Base-by-base conservation (phyloP, 495 filamentous ascomycete species). In the Trichoderma parareesei region DNA sequence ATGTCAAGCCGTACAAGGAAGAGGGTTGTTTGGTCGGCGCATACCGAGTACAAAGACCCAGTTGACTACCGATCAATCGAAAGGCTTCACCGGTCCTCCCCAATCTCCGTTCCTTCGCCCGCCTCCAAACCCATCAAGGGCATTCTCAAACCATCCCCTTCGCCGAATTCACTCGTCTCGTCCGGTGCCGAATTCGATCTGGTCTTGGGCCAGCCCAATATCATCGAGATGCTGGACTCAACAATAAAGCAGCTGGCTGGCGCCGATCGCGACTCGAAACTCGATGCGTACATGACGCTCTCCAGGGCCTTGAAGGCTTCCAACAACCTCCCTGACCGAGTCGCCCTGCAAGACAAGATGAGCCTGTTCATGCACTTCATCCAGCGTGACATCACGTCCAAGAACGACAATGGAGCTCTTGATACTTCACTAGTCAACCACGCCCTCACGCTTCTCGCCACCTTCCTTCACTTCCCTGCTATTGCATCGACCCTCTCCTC, bases 201-300 rank as follows among this genome's bases (percentile, higher is more conserved):
- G 63, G 68, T 70, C 38, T 74, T 72, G 69, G 76, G 69, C 67
- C 74, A 67, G 67, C 74, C 68, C 38, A 78, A 70, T 73, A 74
- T 91, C 65, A 82, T 87, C 66, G 81, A 80, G 46, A 96, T 97
- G 91, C 76, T 97, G 65, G 88, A 96, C 69, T 95, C 90, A 1
- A 85, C 89, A 3, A 82, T 87, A 41, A 84, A 90, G 74, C 88
- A 93, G 71, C 79, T 98, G 64, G 89, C 88, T 20, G 85, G 87
- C 33, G 82, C 83, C 42, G 85, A 89, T 42, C 77, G 87, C 42
- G 82, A 81, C 59, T 85, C 85, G 11, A 86, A 88, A 68, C 70
- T 93, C n/a, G 94, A 98, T 75, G 88, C 91, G 18, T 97, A 98
- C 71, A 84, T 86, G 70, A 86, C 88, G 66, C 80, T 98, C 60